Conservation (phyloP, 208 protist species). For the Trypanosomatidae sp. region DNA sequence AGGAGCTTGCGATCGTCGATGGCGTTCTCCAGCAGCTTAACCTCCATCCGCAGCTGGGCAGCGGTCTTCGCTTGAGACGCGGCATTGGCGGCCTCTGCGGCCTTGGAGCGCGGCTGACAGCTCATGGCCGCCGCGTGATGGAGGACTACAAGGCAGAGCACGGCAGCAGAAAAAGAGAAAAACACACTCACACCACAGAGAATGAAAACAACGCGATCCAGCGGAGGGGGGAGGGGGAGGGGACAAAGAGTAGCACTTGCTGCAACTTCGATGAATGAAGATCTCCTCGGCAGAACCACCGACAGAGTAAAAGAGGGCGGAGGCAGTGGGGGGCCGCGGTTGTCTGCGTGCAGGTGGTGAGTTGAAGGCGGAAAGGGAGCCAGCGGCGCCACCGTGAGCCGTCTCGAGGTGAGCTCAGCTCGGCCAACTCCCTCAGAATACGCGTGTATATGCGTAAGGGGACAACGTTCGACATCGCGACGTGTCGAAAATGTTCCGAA, state of each 20-base stretch:
- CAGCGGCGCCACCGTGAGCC: not conserved
- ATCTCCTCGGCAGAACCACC: not conserved
- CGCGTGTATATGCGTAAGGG: not conserved
- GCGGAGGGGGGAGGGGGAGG: not conserved
- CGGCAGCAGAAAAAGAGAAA: not conserved
- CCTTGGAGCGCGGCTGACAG: not conserved
- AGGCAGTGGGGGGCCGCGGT: not conserved
- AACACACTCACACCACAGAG: not conserved
- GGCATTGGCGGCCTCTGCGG: not conserved
- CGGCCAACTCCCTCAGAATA: not conserved
- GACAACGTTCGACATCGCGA: not conserved
- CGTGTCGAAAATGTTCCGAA: not conserved
- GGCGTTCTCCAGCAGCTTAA: conserved; percentile 22
- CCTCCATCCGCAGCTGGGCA: conserved; percentile 35
- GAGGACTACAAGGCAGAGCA: not conserved
- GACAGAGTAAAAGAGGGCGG: not conserved
- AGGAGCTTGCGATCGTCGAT: conserved; percentile 36
- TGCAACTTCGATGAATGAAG: not conserved
- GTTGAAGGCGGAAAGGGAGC: not conserved
- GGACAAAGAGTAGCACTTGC: not conserved
- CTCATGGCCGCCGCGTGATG: conserved; percentile 3
- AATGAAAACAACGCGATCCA: not conserved
- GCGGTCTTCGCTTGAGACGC: conserved; percentile 1
- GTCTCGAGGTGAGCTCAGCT: not conserved
- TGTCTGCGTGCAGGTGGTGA: not conserved